phyloP scores from a whole-genome alignment of 176 grass and related monocot species.

The Carex pumila region DNA sequence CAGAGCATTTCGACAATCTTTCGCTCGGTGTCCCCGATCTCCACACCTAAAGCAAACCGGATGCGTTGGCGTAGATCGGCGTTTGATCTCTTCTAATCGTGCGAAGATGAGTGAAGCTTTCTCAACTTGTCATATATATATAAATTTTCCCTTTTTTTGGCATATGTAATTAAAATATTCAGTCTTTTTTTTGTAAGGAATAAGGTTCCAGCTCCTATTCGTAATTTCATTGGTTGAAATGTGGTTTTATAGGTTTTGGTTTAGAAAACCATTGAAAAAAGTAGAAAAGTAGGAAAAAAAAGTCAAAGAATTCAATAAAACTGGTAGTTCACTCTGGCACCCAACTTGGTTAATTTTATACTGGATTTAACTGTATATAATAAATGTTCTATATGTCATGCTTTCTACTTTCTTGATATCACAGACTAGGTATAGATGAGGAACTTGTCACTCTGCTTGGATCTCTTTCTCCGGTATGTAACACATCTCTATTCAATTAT shows the following conservation, averaged over 20 bases:
- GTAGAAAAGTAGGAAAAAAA: too few relatives aligned
- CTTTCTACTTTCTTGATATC: not conserved
- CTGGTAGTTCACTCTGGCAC: too few relatives aligned
- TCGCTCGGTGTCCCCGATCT: too few relatives aligned
- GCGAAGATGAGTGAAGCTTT: constrained; percentile 19
- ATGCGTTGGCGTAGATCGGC: too few relatives aligned
- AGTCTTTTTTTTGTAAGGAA: not conserved
- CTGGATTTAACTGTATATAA: not conserved
- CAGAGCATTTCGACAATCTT: too few relatives aligned
- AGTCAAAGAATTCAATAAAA: not conserved
- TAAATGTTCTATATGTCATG: not conserved
- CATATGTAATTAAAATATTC: not conserved
- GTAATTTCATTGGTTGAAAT: too few relatives aligned
- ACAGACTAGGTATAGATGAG: constrained; percentile 89
- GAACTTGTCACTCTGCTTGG: constrained; percentile 73
- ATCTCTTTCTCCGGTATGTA: constrained; percentile 62
- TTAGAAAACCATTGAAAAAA: too few relatives aligned
- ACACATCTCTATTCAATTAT: not conserved
- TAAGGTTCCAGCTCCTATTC: too few relatives aligned
- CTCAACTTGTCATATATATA: not conserved
- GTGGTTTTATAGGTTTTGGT: too few relatives aligned
- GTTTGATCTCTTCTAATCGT: too few relatives aligned
- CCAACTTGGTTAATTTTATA: not conserved
- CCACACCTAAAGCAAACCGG: too few relatives aligned
- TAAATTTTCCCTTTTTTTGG: constrained; percentile 10